Evolutionary conservation across 306 rosid species (phyloP).

Genomic region (Spatholobus suberectus): DNA sequence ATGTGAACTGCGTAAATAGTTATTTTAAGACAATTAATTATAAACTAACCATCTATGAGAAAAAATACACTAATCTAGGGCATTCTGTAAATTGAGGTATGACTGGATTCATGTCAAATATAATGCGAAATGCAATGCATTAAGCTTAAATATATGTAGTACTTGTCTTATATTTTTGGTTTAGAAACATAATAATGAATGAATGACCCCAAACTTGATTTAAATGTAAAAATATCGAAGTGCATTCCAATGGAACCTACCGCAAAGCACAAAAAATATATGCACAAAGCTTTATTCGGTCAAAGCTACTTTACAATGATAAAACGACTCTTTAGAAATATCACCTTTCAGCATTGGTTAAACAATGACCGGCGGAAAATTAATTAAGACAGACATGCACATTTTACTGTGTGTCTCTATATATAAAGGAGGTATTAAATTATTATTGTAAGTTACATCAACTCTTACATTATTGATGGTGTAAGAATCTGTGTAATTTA

Average conservation of each 20-base stretch:
- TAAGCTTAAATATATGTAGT: neutral
- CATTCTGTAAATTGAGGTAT: neutral
- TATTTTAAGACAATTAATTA: too few relatives aligned
- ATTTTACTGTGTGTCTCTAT: neutral
- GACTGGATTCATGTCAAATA: neutral
- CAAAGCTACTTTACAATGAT: slow-evolving; percentile 19
- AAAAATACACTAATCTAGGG: neutral
- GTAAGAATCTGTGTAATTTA: neutral
- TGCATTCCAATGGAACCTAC: neutral
- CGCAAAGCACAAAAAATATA: neutral
- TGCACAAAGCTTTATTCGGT: slow-evolving; percentile 21
- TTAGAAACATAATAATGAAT: neutral
- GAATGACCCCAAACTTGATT: neutral
- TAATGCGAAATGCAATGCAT: neutral
- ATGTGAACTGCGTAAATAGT: too few relatives aligned
- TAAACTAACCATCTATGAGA: too few relatives aligned
- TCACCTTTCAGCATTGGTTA: slow-evolving; percentile 25
- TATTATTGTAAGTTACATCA: neutral
- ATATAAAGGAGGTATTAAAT: neutral
- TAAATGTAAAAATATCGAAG: neutral
- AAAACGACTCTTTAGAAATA: slow-evolving; percentile 16
- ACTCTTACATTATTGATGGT: neutral
- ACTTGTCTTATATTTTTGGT: neutral
- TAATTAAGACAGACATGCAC: neutral
- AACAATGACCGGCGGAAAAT: slow-evolving; percentile 21